Conservation (phyloP, 2,329 filamentous ascomycete genomes). For the Zasmidium angulare region DNA sequence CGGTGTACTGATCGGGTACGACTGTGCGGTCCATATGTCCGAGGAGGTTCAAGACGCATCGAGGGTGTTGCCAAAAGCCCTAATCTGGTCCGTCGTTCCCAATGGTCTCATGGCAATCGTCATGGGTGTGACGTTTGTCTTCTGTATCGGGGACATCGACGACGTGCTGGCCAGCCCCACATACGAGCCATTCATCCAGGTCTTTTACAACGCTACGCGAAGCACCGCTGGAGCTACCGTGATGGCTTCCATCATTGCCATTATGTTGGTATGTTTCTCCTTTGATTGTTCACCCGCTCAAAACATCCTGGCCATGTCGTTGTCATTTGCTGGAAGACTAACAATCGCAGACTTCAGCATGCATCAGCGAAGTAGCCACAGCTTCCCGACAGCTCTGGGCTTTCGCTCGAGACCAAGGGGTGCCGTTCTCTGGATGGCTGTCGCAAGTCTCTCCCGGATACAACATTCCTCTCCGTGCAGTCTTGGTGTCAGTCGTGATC, state of each 20-base stretch:
- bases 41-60: slow-evolving; percentile 53
- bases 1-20: neutral
- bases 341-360: slow-evolving; percentile 29
- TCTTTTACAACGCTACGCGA: slow-evolving; percentile 49
- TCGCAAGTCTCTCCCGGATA: slow-evolving; percentile 29
- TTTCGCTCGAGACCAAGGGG: slow-evolving; percentile 44
- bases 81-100: slow-evolving; percentile 48
- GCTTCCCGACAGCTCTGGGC: slow-evolving; percentile 43
- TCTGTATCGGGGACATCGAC: slow-evolving; percentile 44
- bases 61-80: slow-evolving; percentile 48
- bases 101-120: slow-evolving; percentile 51
- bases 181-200: slow-evolving; percentile 52
- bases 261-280: slow-evolving; percentile 10
- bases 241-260: slow-evolving; percentile 47
- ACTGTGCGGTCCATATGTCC: slow-evolving; percentile 17
- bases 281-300: too few species aligned
- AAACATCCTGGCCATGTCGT: too few species aligned
- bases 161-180: slow-evolving; percentile 44
- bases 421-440: slow-evolving; percentile 42
- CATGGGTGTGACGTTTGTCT: slow-evolving; percentile 46
- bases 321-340: neutral
- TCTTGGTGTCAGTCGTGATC: slow-evolving; percentile 53
- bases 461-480: slow-evolving; percentile 32
- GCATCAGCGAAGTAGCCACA: slow-evolving; percentile 37
- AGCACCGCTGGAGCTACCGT: slow-evolving; percentile 46